A percentile compares a stretch with the other conserved stretches of the same genome.
Conservation (phyloP, 257 asterid genomes). For the Nicotiana tomentosiformis region DNA sequence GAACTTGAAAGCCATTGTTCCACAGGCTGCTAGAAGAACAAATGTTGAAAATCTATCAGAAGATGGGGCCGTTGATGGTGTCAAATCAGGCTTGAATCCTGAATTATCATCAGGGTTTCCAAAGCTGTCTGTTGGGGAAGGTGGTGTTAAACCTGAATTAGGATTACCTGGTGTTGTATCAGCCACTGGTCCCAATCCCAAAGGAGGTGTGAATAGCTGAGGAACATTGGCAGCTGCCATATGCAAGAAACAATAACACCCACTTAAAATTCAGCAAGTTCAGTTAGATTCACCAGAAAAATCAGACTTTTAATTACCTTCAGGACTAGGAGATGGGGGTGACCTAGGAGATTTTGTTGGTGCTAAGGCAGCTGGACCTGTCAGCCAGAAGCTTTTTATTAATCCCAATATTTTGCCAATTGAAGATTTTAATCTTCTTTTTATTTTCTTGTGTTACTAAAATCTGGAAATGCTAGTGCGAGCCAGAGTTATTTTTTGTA, state of each 20-base stretch:
- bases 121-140: slow-evolving; percentile 12
- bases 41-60: slow-evolving; percentile 15
- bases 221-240: slow-evolving; percentile 17
- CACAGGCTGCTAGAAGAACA: slow-evolving; percentile 26
- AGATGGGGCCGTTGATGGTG: slow-evolving; percentile 36
- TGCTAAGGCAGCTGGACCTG: not conserved
- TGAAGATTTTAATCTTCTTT: not conserved
- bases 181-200: slow-evolving; percentile 7
- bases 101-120: slow-evolving; percentile 24
- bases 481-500: slow-evolving; percentile 9
- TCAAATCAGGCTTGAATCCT: slow-evolving; percentile 47
- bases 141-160: slow-evolving; percentile 1
- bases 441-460: not conserved
- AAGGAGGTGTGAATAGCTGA: slow-evolving; percentile 8
- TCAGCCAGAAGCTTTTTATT: not conserved
- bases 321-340: slow-evolving; percentile 13
- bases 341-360: not conserved
- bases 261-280: not conserved
- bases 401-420: not conserved
- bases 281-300: not conserved
- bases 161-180: slow-evolving; percentile 16
- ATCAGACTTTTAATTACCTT: not conserved
- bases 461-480: not conserved
- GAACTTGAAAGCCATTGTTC: slow-evolving; percentile 20
- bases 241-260: not conserved